Base-by-base conservation (phyloP, 345 rosid genomes). In the Fremontodendron californicum region DNA sequence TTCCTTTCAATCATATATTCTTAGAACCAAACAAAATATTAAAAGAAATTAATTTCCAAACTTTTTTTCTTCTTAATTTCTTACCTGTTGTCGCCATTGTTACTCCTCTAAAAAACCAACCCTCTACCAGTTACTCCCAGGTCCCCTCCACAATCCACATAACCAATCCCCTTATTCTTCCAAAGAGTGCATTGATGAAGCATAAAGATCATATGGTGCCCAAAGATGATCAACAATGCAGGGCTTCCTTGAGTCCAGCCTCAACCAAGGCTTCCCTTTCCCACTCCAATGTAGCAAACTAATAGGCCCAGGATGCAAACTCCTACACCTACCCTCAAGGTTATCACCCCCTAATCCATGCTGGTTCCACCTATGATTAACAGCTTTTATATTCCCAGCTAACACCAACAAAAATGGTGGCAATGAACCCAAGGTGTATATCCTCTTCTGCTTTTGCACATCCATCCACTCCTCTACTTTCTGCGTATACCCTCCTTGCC, bases 201-300 rank as follows among this genome's bases (percentile, higher is more conserved):
- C 77, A 55, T 87, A 87, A 31, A 87, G 88, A 74, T 87, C 88
- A 71, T 85, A 87, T 1, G 90, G 90, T 6, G 81, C 81, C 90
- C 90, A 87, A 5, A 87, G 83, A 74, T 85, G 77, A 73, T 87
- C 90, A 8, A 87, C 86, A 23, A 62, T 39, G 66, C 90, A 85
- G 9, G 90, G 88, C 81, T 78, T 81, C 49, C 85, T 70, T 0
- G 86, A 87, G 45, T 87, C n/a, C n/a, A n/a, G n/a, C n/a, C n/a
- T n/a, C n/a, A n/a, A n/a, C n/a, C n/a, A n/a, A n/a, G n/a, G n/a
- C n/a, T n/a, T n/a, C n/a, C n/a, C n/a, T n/a, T n/a, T n/a, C n/a
- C n/a, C n/a, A n/a, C n/a, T n/a, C n/a, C n/a, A n/a, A n/a, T n/a
- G n/a, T n/a, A n/a, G n/a, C n/a, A 33, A 33, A 33, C 3, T 1